phyloP scores from a whole-genome alignment of 2,329 filamentous ascomycete species.

The Fusarium coicis region DNA sequence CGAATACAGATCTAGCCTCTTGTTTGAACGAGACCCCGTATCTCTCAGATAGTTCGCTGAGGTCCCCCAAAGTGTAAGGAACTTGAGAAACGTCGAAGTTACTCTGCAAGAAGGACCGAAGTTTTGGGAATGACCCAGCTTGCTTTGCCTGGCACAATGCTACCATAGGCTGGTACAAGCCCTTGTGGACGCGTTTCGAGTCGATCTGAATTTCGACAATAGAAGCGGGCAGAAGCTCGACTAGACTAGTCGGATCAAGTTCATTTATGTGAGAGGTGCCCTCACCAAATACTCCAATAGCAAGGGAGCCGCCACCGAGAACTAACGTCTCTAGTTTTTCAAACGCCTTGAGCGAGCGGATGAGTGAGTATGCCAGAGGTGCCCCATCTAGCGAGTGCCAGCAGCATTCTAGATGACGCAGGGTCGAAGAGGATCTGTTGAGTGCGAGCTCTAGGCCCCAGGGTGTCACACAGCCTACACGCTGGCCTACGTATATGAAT shows the following conservation, averaged over 20 bases:
- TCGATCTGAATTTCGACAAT: neutral
- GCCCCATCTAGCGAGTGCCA: accelerated
- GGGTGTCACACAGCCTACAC: accelerated
- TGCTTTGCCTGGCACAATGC: neutral
- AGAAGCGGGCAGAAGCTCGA: neutral
- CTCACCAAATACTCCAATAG: neutral
- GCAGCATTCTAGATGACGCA: neutral
- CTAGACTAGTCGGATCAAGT: neutral
- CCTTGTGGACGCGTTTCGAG: neutral
- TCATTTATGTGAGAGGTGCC: too few species aligned
- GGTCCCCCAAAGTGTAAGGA: neutral
- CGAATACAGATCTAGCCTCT: neutral
- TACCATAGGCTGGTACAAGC: neutral
- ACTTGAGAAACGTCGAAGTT: neutral
- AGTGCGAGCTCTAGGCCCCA: accelerated
- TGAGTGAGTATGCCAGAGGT: accelerated
- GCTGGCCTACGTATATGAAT: neutral
- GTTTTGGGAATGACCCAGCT: neutral
- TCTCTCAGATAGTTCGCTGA: neutral
- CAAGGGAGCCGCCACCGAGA: neutral
- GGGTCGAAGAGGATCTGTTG: accelerated
- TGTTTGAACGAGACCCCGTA: neutral
- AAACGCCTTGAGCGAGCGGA: neutral
- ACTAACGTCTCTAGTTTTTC: neutral
- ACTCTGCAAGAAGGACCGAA: neutral